Conservation (phyloP, 1,139 yeast species). For the Sugiyamaella novakii region DNA sequence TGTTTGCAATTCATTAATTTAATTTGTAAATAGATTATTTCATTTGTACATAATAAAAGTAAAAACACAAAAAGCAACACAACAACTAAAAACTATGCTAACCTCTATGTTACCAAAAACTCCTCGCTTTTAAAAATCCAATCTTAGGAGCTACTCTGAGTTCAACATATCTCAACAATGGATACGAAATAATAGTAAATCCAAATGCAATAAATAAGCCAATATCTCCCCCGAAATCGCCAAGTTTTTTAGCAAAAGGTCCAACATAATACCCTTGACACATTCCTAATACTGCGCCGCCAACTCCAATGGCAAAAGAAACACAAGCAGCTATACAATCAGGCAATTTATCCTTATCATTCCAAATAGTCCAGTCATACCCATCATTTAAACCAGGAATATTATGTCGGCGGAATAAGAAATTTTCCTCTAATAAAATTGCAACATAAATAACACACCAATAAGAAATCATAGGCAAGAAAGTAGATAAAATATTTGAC, state of each 20-base stretch:
- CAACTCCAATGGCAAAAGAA: constrained; percentile 64
- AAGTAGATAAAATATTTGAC: constrained; percentile 76
- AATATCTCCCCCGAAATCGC: constrained; percentile 68
- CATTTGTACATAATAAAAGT: constrained; percentile 11
- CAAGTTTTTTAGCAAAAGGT: constrained; percentile 61
- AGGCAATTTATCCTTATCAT: constrained; percentile 57
- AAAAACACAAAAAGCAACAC: not conserved
- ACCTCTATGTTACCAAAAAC: constrained; percentile 5
- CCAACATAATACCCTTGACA: constrained; percentile 77
- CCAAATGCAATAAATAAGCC: constrained; percentile 84
- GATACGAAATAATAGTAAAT: constrained; percentile 65
- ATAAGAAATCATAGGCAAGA: constrained; percentile 91
- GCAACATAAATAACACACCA: constrained; percentile 87
- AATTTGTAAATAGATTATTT: not conserved
- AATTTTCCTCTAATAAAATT: constrained; percentile 71
- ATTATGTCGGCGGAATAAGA: constrained; percentile 62
- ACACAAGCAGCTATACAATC: constrained; percentile 64
- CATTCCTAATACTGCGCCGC: constrained; percentile 83
- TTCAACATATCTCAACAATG: constrained; percentile 65
- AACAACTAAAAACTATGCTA: constrained; percentile 3
- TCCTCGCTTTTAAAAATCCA: constrained; percentile 11
- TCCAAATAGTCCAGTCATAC: constrained; percentile 63
- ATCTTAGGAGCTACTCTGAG: constrained; percentile 15
- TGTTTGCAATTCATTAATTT: constrained; percentile 24
- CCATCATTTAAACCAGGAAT: constrained; percentile 40